These are phyloP conservation scores for Erysimum pusillum DNA, from an alignment of 441 rosid species.

Conservation along the genomic window DNA sequence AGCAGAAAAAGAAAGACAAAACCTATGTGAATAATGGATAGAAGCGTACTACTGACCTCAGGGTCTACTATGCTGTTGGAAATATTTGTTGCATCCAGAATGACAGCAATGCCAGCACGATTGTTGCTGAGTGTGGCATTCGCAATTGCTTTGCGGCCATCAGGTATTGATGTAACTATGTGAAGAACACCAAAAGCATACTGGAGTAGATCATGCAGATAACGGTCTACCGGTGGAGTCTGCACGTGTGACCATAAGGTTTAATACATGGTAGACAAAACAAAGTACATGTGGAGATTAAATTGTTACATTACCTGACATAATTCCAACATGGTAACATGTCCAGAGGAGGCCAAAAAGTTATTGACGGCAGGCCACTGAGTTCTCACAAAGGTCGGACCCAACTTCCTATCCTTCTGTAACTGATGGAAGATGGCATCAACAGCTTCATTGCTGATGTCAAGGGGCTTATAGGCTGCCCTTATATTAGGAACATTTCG, in stretches of 20 bases:
- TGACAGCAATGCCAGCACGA: constrained; percentile 92
- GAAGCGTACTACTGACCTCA: constrained; percentile 64
- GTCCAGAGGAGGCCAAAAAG: constrained; percentile 83
- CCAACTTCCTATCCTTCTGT: constrained; percentile 95
- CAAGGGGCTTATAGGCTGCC: constrained; percentile 95
- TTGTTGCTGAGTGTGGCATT: constrained; percentile 87
- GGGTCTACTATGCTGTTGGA: constrained; percentile 90
- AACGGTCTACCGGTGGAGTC: constrained; percentile 99
- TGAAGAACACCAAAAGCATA: constrained; percentile 98
- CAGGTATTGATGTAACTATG: constrained; percentile 84
- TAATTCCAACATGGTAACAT: constrained; percentile 88
- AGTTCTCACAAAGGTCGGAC: constrained; percentile 88
- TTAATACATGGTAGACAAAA: constrained; percentile 30
- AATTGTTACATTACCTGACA: constrained; percentile 75
- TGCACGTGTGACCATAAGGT: constrained; percentile 52
- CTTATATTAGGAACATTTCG: constrained; percentile 80
- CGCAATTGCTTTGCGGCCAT: constrained; percentile 92
- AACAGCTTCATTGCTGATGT: constrained; percentile 96
- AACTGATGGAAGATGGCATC: constrained; percentile 89
- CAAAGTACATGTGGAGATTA: constrained; percentile 11
- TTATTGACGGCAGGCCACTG: constrained; percentile 90
- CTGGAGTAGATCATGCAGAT: constrained; percentile 93
- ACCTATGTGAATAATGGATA: constrained; percentile 21
- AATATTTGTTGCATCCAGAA: constrained; percentile 93
- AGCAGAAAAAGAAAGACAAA: constrained; percentile 31